A percentile compares a stretch with the other conserved stretches of the same genome.
Evolutionary conservation across 2,329 filamentous ascomycete genomes (phyloP).

Genomic region (Talaromyces amestolkiae): DNA sequence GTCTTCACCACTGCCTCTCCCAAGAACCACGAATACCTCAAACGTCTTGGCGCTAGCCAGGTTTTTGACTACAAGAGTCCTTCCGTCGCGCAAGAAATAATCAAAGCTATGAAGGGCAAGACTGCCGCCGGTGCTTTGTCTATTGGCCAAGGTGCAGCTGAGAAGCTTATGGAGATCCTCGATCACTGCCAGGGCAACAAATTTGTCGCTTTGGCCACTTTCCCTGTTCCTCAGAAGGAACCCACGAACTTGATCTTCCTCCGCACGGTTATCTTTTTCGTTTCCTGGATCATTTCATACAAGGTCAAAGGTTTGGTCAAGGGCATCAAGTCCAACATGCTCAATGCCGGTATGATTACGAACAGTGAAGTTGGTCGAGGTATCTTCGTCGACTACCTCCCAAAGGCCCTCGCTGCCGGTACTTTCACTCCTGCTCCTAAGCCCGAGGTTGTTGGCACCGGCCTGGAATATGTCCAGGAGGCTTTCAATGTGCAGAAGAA

Average conservation of each 20-base stretch:
- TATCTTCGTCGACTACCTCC: conserved; percentile 35
- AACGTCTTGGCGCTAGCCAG: conserved; percentile 18
- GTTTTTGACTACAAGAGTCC: conserved; percentile 35
- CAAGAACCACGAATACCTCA: conserved; percentile 50
- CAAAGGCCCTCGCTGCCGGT: conserved; percentile 39
- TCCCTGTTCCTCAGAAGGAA: conserved; percentile 12
- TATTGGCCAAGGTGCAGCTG: conserved; percentile 10
- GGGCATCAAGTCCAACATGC: conserved; percentile 12
- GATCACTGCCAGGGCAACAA: conserved; percentile 11
- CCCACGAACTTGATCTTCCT: conserved; percentile 6
- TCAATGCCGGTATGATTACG: conserved; percentile 12
- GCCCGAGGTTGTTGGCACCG: conserved; percentile 40
- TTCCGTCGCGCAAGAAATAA: conserved; percentile 14
- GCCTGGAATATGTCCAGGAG: conserved; percentile 44
- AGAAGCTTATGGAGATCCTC: conserved; percentile 12
- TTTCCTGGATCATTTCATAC: conserved; percentile 13
- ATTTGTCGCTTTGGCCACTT: conserved; percentile 13
- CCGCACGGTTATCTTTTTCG: conserved; percentile 10
- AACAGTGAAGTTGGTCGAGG: conserved; percentile 19
- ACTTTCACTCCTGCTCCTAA: conserved; percentile 42
- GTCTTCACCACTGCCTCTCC: conserved; percentile 57
- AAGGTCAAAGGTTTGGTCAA: conserved; percentile 14
- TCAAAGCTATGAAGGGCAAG: conserved; percentile 16
- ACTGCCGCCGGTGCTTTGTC: conserved; percentile 12
- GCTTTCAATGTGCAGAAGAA: conserved; percentile 41